Percentiles rank a stretch among this genome's conserved stretches.
These are phyloP conservation scores for Phyllosticta capitalensis DNA, from an alignment of 2,329 filamentous ascomycete species.

Conservation along the genomic window DNA sequence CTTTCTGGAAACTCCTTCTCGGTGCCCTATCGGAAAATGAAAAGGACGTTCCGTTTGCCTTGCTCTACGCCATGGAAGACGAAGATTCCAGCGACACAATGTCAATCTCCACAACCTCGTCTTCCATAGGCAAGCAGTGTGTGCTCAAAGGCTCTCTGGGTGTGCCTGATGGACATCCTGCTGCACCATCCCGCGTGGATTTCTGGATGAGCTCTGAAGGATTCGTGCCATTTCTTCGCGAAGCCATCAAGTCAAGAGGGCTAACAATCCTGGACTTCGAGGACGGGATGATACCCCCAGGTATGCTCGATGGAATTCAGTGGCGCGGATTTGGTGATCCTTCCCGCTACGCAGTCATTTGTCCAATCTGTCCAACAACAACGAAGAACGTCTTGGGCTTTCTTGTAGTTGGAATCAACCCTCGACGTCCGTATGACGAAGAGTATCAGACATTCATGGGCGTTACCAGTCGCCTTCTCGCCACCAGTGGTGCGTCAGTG, in stretches of 20 bases:
- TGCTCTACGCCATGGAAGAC: slow-evolving; percentile 62
- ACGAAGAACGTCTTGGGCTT: slow-evolving; percentile 29
- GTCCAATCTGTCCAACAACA: slow-evolving; percentile 28
- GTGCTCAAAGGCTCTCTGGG: slow-evolving; percentile 19
- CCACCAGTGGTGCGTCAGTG: slow-evolving; percentile 31
- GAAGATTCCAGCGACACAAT: slow-evolving; percentile 52
- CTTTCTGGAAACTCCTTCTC: slow-evolving; percentile 61
- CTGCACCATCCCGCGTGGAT: slow-evolving; percentile 19
- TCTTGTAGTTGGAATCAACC: slow-evolving; percentile 31
- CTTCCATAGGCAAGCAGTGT: slow-evolving; percentile 12
- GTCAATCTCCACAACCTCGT: slow-evolving; percentile 30
- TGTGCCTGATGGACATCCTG: slow-evolving; percentile 14
- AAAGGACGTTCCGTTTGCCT: slow-evolving; percentile 59
- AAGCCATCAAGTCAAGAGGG: slow-evolving; percentile 22
- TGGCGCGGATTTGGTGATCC: slow-evolving; percentile 28
- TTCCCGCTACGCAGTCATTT: slow-evolving; percentile 25
- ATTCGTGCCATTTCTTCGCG: slow-evolving; percentile 21
- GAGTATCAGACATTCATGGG: slow-evolving; percentile 31
- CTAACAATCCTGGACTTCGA: slow-evolving; percentile 21
- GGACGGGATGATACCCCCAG: slow-evolving; percentile 20
- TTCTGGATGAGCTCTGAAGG: slow-evolving; percentile 12
- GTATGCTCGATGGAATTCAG: slow-evolving; percentile 19
- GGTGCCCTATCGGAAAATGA: slow-evolving; percentile 61
- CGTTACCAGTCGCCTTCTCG: slow-evolving; percentile 27
- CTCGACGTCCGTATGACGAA: slow-evolving; percentile 28